Conservation (phyloP, 2,329 filamentous ascomycete species). For the Tolypocladium inflatum region DNA sequence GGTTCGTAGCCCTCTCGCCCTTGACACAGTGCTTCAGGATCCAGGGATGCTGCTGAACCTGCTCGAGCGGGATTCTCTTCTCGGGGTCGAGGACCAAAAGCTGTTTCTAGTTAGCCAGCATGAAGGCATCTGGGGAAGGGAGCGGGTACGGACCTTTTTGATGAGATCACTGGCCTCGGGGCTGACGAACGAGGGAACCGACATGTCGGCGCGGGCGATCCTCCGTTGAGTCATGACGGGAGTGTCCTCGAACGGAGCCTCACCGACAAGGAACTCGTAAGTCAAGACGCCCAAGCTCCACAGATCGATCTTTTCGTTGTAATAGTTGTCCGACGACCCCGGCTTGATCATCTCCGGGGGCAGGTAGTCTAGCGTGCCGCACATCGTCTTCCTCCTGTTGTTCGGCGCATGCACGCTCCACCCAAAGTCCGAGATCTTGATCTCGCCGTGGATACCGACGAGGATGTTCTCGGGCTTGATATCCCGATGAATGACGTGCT, state of each 20-base stretch:
- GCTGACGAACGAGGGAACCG: constrained; percentile 82
- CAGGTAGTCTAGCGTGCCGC: constrained; percentile 92
- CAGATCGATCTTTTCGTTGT: constrained; percentile 90
- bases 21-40: constrained; percentile 88
- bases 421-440: constrained; percentile 97
- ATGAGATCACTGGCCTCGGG: constrained; percentile 87
- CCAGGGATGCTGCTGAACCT: constrained; percentile 88
- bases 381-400: constrained; percentile 88
- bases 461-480: constrained; percentile 26
- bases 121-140: too few species aligned
- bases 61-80: constrained; percentile 82
- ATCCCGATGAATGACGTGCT: constrained; percentile 22
- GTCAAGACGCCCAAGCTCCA: constrained; percentile 94
- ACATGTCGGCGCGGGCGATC: constrained; percentile 86
- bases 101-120: constrained; percentile 32
- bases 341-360: constrained; percentile 95
- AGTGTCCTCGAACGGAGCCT: constrained; percentile 94
- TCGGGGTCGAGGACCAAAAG: constrained; percentile 87
- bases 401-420: constrained; percentile 98
- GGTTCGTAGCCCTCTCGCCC: constrained; percentile 42
- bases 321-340: constrained; percentile 73
- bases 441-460: constrained; percentile 82
- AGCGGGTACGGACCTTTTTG: constrained; percentile 56
- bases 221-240: constrained; percentile 88
- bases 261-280: constrained; percentile 92